phyloP scores from a whole-genome alignment of 768 basidiomycete genomes.

The Lactarius psammicola region DNA sequence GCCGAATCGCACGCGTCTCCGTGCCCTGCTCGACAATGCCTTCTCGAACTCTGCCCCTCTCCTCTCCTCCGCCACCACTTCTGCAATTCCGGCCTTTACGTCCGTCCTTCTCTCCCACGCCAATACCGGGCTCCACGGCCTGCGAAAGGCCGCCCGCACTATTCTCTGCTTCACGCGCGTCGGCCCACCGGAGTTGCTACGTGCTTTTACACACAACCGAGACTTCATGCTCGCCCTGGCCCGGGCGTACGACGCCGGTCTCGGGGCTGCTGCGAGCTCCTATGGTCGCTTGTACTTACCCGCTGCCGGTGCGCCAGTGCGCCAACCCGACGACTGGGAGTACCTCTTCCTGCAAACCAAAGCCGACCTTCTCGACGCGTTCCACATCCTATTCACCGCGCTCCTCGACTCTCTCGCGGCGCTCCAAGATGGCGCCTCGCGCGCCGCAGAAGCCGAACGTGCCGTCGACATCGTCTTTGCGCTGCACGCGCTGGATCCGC shows the following conservation, averaged over 20 bases:
- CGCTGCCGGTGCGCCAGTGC: conserved; percentile 30
- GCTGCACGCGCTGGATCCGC: conserved; percentile 48
- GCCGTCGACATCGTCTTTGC: conserved; percentile 59
- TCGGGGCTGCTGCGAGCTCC: conserved; percentile 52
- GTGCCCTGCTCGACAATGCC: conserved; percentile 45
- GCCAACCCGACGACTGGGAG: conserved; percentile 59
- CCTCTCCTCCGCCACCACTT: conserved; percentile 35
- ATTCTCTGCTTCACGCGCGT: conserved; percentile 53
- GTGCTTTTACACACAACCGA: conserved; percentile 51
- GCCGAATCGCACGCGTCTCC: conserved; percentile 44
- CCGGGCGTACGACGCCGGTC: conserved; percentile 56
- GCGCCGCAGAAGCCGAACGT: conserved; percentile 50
- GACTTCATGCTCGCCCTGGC: conserved; percentile 58
- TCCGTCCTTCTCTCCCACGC: conserved; percentile 40
- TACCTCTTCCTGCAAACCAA: conserved; percentile 70
- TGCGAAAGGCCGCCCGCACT: conserved; percentile 63
- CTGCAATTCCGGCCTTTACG: conserved; percentile 56
- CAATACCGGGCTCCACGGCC: conserved; percentile 54
- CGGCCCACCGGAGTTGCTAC: conserved; percentile 48
- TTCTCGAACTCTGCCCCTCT: conserved; percentile 38
- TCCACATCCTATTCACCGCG: conserved; percentile 56
- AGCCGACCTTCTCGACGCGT: conserved; percentile 65
- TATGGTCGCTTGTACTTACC: conserved; percentile 56
- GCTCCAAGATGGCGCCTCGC: conserved; percentile 40
- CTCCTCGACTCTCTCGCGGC: conserved; percentile 49